phyloP scores from a whole-genome alignment of 2,329 filamentous ascomycete genomes.

The Cercospora brassicicola region DNA sequence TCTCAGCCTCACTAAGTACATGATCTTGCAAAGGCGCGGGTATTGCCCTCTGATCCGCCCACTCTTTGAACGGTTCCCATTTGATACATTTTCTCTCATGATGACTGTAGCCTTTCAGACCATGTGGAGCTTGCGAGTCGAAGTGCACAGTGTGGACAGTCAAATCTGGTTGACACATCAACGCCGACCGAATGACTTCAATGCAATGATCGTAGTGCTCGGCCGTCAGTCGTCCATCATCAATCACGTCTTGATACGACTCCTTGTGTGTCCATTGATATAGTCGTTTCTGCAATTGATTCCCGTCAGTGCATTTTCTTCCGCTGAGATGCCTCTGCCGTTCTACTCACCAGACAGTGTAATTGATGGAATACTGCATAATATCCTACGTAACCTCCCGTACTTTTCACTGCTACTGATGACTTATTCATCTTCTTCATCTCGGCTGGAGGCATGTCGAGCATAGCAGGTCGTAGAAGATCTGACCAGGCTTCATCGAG shows the following conservation, averaged over 20 bases:
- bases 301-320: neutral
- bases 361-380: conserved; percentile 20
- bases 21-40: conserved; percentile 10
- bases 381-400: conserved; percentile 17
- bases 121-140: conserved; percentile 7
- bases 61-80: conserved; percentile 17
- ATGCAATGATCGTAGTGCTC: conserved; percentile 21
- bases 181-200: conserved; percentile 12
- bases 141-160: conserved; percentile 16
- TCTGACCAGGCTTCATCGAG: conserved; percentile 20
- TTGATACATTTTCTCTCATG: conserved; percentile 15
- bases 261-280: conserved; percentile 18
- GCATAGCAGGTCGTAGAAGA: conserved; percentile 13
- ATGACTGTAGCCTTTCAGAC: conserved; percentile 9
- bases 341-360: conserved; percentile 12
- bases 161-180: conserved; percentile 21
- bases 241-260: conserved; percentile 15
- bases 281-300: conserved; percentile 14
- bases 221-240: neutral
- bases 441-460: conserved; percentile 12
- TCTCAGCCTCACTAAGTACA: neutral
- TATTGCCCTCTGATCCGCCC: conserved; percentile 12
- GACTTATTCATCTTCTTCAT: conserved; percentile 22
- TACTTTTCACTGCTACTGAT: conserved; percentile 6
- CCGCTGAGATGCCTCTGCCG: neutral